Conservation (phyloP, 1,139 yeast species). For the Kodamaea suecica region DNA sequence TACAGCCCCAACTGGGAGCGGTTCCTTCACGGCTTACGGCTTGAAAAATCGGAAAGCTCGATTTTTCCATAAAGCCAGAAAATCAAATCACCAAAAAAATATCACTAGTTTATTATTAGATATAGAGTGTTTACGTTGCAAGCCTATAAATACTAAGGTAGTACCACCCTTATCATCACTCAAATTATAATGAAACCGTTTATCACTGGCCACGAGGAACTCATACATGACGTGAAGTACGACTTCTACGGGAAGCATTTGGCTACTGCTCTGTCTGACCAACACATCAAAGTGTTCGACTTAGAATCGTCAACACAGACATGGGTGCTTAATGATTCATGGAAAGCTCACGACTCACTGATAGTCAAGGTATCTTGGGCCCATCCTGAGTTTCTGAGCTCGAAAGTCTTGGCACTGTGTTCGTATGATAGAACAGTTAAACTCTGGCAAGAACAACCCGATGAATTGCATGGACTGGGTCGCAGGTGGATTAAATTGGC, state of each 20-base stretch:
- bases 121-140: too few relatives aligned
- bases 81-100: too few relatives aligned
- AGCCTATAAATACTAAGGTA: too few relatives aligned
- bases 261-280: conserved; percentile 92
- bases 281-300: conserved; percentile 84
- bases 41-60: too few relatives aligned
- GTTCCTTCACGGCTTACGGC: too few relatives aligned
- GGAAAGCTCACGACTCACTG: conserved; percentile 94
- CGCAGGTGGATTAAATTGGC: conserved; percentile 77
- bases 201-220: conserved; percentile 86
- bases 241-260: conserved; percentile 87
- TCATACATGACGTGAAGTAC: conserved; percentile 83
- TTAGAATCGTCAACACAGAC: conserved; percentile 52
- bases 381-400: conserved; percentile 85
- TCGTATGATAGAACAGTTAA: conserved; percentile 87
- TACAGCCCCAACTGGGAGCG: too few relatives aligned
- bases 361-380: conserved; percentile 88
- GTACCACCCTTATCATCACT: too few relatives aligned
- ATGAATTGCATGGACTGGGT: conserved; percentile 71
- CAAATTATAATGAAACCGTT: conserved; percentile 62
- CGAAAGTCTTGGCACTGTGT: conserved; percentile 71
- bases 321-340: conserved; percentile 81
- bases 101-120: too few relatives aligned
- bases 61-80: too few relatives aligned
- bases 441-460: conserved; percentile 87